Evolutionary conservation across 805 yeast genomes (phyloP).

Genomic region (Starmerella davenportii): DNA sequence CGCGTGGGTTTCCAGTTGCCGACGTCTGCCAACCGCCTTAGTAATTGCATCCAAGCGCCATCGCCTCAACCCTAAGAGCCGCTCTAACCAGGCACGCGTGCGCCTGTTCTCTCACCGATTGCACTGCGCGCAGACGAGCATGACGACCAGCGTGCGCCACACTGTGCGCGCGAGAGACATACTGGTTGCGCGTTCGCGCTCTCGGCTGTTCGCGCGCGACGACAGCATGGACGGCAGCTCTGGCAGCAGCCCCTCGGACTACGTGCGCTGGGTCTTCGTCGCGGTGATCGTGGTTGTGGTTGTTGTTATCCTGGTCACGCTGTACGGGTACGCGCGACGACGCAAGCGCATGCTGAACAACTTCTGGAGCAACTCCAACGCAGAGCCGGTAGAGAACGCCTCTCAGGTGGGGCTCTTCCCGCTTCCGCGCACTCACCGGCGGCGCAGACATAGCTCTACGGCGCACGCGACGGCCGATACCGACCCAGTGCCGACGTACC

Average conservation of each 20-base stretch:
- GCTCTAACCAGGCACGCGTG: too few relatives aligned
- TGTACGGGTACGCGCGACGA: slow-evolving; percentile 1
- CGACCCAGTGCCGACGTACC: slow-evolving; percentile 14
- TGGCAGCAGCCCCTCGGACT: not conserved
- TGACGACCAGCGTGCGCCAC: too few relatives aligned
- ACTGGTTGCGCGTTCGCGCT: too few relatives aligned
- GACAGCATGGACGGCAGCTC: not conserved
- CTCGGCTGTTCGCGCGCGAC: too few relatives aligned
- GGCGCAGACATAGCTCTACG: slow-evolving; percentile 1
- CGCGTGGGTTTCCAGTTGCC: too few relatives aligned
- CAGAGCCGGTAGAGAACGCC: not conserved
- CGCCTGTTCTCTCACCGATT: too few relatives aligned
- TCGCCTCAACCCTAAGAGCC: too few relatives aligned
- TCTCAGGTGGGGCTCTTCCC: not conserved
- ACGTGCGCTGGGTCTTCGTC: slow-evolving; percentile 1
- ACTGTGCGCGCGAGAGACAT: too few relatives aligned
- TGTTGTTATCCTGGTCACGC: not conserved
- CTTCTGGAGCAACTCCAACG: not conserved
- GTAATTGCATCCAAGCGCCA: too few relatives aligned
- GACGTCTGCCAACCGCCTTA: too few relatives aligned
- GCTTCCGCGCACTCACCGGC: slow-evolving; percentile 2
- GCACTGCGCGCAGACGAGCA: too few relatives aligned
- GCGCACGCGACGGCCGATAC: slow-evolving; percentile 2
- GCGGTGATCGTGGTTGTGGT: not conserved
- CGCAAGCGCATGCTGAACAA: not conserved